A percentile compares a stretch with the other conserved stretches of the same genome.
Conservation (phyloP, 495 filamentous ascomycete genomes). For the Apodospora peruviana region DNA sequence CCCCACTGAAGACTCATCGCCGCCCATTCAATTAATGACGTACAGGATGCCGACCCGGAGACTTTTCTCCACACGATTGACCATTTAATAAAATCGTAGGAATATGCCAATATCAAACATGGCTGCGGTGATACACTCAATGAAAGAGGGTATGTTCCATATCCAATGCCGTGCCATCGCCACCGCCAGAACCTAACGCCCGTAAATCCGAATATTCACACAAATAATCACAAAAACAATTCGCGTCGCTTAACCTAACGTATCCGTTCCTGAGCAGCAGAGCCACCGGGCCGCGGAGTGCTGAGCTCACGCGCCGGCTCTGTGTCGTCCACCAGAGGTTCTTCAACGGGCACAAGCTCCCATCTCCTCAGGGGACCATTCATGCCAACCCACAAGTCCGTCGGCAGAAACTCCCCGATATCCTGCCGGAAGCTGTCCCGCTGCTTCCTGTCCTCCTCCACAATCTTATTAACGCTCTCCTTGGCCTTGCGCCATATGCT, state of each 20-base stretch:
- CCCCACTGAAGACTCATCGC: too few species aligned
- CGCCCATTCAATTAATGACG: too few species aligned
- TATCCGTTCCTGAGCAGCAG: too few species aligned
- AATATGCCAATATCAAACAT: too few species aligned
- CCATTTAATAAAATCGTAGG: too few species aligned
- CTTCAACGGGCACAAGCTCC: slow-evolving; percentile 35
- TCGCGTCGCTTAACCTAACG: not conserved
- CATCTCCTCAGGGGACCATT: slow-evolving; percentile 33
- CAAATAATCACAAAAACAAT: not conserved
- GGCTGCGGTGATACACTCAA: too few species aligned
- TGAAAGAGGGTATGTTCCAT: too few species aligned
- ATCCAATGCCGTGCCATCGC: too few species aligned
- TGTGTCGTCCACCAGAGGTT: slow-evolving; percentile 8
- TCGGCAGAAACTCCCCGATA: slow-evolving; percentile 78
- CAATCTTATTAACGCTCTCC: slow-evolving; percentile 67
- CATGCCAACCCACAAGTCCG: slow-evolving; percentile 82
- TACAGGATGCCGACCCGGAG: too few species aligned
- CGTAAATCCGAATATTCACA: not conserved
- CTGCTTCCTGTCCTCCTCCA: slow-evolving; percentile 66
- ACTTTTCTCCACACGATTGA: too few species aligned
- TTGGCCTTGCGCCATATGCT: slow-evolving; percentile 68
- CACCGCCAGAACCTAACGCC: too few species aligned
- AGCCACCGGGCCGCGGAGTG: too few species aligned
- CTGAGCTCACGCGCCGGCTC: not conserved
- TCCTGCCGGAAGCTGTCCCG: slow-evolving; percentile 75